These are phyloP conservation scores for Xylariales sp. DNA, from an alignment of 2,329 filamentous ascomycete genomes.

Conservation along the genomic window DNA sequence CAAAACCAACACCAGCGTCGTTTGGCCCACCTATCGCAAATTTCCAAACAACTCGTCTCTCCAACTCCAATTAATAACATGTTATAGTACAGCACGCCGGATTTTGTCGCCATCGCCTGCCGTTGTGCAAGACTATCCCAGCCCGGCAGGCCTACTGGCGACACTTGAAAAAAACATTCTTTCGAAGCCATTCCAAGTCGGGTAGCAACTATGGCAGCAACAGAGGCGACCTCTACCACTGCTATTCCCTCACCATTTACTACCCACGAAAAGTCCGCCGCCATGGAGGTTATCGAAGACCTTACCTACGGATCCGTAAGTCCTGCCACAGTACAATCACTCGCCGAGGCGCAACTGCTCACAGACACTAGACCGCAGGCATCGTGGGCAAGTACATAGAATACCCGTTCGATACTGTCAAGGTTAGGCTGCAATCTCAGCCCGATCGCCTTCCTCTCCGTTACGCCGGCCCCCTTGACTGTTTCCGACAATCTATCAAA, in stretches of 20 bases:
- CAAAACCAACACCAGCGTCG: constrained; percentile 21
- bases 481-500: constrained; percentile 86
- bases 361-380: constrained; percentile 73
- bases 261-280: constrained; percentile 50
- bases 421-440: constrained; percentile 97
- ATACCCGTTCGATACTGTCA: constrained; percentile 98
- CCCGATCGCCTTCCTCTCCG: constrained; percentile 82
- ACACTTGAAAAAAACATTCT: constrained; percentile 17
- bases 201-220: constrained; percentile 45
- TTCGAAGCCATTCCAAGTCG: constrained; percentile 18
- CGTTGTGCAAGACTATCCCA: constrained; percentile 39
- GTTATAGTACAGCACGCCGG: constrained; percentile 37
- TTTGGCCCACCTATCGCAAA: constrained; percentile 35
- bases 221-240: constrained; percentile 40
- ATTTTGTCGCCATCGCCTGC: constrained; percentile 45
- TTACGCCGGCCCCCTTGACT: constrained; percentile 90
- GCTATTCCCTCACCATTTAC: constrained; percentile 39
- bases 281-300: constrained; percentile 81
- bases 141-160: constrained; percentile 40
- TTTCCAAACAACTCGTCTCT: constrained; percentile 21
- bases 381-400: constrained; percentile 95
- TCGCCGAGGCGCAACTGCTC: constrained; percentile 7
- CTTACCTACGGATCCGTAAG: constrained; percentile 87
- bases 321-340: constrained; percentile 41
- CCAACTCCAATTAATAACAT: constrained; percentile 35